These are phyloP conservation scores for Coemansia sp. DNA, from an alignment of 192 early-diverging fungal genomes.

Conservation along the genomic window DNA sequence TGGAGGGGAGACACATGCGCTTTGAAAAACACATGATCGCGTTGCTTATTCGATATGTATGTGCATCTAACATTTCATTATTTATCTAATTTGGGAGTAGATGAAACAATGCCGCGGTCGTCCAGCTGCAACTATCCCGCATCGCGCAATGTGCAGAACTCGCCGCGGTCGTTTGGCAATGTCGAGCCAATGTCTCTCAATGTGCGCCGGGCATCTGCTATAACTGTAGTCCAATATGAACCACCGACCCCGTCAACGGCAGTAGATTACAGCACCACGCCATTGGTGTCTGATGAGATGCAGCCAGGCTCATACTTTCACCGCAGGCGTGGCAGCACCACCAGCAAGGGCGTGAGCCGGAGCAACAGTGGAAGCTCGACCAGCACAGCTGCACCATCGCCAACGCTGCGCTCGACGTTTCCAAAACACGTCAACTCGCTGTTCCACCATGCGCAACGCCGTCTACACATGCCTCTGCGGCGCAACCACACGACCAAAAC, in stretches of 20 bases:
- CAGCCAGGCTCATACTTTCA: constrained; percentile 4
- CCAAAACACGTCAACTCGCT: constrained; percentile 5
- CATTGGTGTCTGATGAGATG: neutral
- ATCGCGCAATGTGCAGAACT: neutral
- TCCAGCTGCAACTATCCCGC: constrained; percentile 6
- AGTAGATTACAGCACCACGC: neutral
- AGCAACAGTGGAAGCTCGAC: constrained; percentile 32
- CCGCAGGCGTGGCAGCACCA: neutral
- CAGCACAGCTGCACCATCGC: constrained; percentile 6
- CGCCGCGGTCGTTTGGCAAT: neutral
- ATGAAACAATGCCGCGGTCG: constrained; percentile 3
- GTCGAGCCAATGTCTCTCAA: neutral
- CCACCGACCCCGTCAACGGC: neutral
- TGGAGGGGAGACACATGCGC: neutral
- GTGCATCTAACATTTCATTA: neutral
- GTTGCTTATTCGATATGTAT: neutral
- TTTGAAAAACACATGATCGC: neutral
- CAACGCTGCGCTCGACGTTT: neutral
- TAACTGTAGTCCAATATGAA: neutral
- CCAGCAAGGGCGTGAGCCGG: constrained; percentile 10
- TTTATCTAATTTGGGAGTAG: neutral
- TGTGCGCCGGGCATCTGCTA: constrained; percentile 6
- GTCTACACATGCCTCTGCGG: constrained; percentile 5
- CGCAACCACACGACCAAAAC: constrained; percentile 39
- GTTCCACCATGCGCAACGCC: neutral